phyloP scores from a whole-genome alignment of 345 rosid species.

The Pistacia vera region DNA sequence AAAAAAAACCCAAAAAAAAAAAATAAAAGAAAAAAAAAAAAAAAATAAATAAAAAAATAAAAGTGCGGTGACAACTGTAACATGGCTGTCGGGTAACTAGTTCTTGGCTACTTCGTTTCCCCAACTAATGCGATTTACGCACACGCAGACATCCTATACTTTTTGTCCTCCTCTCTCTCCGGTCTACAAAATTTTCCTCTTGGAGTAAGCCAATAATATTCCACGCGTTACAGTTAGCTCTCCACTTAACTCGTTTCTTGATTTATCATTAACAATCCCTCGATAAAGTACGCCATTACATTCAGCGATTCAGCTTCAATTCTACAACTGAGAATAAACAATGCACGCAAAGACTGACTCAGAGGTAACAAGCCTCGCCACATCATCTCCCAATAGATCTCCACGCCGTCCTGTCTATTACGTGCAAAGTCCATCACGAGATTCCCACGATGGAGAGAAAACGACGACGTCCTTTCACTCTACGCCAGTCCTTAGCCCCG shows the following conservation, averaged over 20 bases:
- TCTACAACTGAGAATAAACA: not conserved
- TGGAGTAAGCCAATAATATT: not conserved
- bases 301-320: not conserved
- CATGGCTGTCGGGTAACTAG: conserved; percentile 30
- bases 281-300: conserved; percentile 12
- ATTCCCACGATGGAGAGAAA: conserved; percentile 98
- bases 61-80: conserved; percentile 53
- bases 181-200: not conserved
- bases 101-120: conserved; percentile 20
- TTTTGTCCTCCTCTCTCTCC: not conserved
- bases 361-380: conserved; percentile 91
- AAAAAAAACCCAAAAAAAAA: no score
- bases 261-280: conserved; percentile 10
- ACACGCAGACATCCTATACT: not conserved
- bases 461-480: conserved; percentile 96
- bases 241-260: not conserved
- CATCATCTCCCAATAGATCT: conserved; percentile 88
- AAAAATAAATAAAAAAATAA: no score
- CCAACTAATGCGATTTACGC: not conserved
- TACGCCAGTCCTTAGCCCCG: conserved; percentile 85
- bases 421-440: conserved; percentile 94
- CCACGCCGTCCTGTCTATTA: conserved; percentile 90
- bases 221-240: conserved; percentile 17
- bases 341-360: conserved; percentile 99
- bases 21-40: no score